Conservation (phyloP, 2,329 filamentous ascomycete species). For the Pseudogymnoascus sp. region DNA sequence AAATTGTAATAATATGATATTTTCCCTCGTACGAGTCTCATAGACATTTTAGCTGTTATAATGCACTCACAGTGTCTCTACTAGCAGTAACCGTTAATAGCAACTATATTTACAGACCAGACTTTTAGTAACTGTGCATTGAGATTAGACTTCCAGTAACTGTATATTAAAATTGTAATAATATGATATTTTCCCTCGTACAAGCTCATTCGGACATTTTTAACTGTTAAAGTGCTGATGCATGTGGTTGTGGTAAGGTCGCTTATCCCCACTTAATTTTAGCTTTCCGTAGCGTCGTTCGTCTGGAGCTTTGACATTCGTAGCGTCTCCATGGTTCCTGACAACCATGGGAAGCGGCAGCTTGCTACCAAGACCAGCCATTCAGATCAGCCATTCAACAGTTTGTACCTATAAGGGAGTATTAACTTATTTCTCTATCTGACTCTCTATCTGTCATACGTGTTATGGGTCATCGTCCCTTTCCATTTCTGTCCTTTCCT, state of each 20-base stretch:
- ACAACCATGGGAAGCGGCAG: not conserved
- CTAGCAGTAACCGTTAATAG: not conserved
- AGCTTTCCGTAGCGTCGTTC: not conserved
- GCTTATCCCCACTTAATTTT: not conserved
- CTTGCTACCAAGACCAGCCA: not conserved
- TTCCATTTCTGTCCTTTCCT: not conserved
- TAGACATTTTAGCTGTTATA: not conserved
- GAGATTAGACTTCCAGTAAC: not conserved
- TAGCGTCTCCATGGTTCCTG: not conserved
- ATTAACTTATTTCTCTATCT: not conserved
- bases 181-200: not conserved
- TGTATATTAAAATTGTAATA: not conserved
- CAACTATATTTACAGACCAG: not conserved
- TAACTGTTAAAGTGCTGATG: not conserved
- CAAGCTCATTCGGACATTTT: not conserved
- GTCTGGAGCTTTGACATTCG: not conserved
- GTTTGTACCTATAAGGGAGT: conserved; percentile 2
- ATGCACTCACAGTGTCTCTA: not conserved
- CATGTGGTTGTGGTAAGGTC: not conserved
- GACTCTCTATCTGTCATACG: not conserved
- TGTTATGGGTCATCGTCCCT: not conserved
- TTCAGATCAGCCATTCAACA: not conserved
- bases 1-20: not conserved
- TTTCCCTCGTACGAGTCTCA: not conserved
- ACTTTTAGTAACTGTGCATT: not conserved